Evolutionary conservation across 2,329 filamentous ascomycete genomes (phyloP), one percentile per base, ranked within the genome.

Genomic region (Thielaviopsis euricoi): DNA sequence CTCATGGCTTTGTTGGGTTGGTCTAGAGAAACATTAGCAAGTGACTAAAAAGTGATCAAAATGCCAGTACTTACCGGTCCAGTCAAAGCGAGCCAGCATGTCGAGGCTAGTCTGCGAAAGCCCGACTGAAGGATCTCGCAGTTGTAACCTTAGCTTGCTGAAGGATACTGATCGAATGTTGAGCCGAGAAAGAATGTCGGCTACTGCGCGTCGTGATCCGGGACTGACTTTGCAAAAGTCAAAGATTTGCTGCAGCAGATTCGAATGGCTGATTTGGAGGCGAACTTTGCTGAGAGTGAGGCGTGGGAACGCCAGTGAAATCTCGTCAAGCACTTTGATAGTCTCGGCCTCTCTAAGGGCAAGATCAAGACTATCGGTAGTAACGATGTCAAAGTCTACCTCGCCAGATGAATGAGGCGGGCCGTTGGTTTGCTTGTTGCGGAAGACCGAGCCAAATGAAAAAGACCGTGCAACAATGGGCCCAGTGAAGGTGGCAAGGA

Each of bases 321-420:
- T 86, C 67, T 98, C 93, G 67, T 98, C 93, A 22, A 97, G 73
- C 2, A 97, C 90, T 65, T 96, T 97, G 64, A 98, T 80, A 0
- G 89, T 85, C 69, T 97, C 91, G 0, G 91, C 91, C 69, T 98
- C 93, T 65, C 95, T 94, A 58, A 96, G 70, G 1, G 89, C 85
- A 52, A 95, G 74, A 65, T 97, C 89, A 5, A 89, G 71, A 0
- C 85, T 85, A 64, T 90, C 84, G 51, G 81, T 79, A 0, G 89
- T 91, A n/a, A 95, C 79, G 60, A 98, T 89, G 70, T 98, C 93
- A 68, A 97, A 98, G 68, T 97, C 90, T 2, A 94, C 90, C 67
- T 97, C 93, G 10, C 87, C 86, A 67, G 88, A 86, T 65, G 85
- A 86, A 58, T 79, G 78, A 6, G 93, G 93, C 64, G 95, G 87